Evolutionary conservation across 2,329 filamentous ascomycete species (phyloP).

Genomic region (Fusarium pseudocircinatum): DNA sequence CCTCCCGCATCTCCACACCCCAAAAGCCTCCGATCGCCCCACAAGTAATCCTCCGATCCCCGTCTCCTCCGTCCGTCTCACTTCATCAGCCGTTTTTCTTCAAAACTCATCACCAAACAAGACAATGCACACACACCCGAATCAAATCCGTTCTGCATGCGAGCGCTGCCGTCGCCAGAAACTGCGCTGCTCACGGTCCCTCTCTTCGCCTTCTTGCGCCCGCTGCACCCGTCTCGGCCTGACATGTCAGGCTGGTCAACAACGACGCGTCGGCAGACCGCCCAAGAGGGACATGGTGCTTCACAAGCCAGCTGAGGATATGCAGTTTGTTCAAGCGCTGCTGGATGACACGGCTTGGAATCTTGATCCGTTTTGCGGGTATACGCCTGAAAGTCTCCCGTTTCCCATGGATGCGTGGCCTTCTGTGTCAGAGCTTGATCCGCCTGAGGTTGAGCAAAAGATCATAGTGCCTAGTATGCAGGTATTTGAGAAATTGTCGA

Average conservation of each 20-base stretch:
- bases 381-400: conserved; percentile 15
- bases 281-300: conserved; percentile 33
- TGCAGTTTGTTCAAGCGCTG: conserved; percentile 31
- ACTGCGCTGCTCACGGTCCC: conserved; percentile 44
- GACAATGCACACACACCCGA: conserved; percentile 44
- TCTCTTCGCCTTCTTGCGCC: conserved; percentile 37
- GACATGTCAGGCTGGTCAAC: conserved; percentile 43
- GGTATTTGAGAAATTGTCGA: conserved; percentile 36
- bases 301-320: conserved; percentile 3
- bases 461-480: conserved; percentile 14
- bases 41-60: conserved; percentile 29
- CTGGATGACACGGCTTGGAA: conserved; percentile 30
- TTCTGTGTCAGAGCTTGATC: conserved; percentile 19
- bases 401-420: conserved; percentile 38
- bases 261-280: conserved; percentile 47
- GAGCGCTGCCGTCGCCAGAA: conserved; percentile 48
- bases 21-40: conserved; percentile 34
- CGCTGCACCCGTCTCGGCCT: conserved; percentile 45
- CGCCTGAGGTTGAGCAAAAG: background rate
- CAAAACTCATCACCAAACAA: background rate
- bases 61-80: conserved; percentile 5
- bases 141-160: conserved; percentile 47
- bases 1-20: no score
- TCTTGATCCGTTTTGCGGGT: conserved; percentile 22
- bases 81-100: background rate